phyloP scores from a whole-genome alignment of 163 green algal genomes.

The Chlamydomonas reinhardtii region DNA sequence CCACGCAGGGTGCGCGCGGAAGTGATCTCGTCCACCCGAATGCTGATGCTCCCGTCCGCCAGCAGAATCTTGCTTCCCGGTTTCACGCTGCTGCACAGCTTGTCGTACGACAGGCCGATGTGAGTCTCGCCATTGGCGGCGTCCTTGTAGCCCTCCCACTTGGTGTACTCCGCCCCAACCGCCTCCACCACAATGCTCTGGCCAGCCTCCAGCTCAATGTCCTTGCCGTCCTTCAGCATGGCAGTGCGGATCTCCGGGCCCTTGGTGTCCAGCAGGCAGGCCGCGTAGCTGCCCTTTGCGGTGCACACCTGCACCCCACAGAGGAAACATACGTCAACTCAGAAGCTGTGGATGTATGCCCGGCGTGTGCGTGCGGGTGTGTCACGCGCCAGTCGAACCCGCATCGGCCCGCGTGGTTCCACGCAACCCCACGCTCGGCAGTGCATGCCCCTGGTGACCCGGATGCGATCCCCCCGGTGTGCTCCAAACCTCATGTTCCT shows the following conservation, averaged over 20 bases:
- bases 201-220: conserved; percentile 67
- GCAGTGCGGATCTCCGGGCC: conserved; percentile 81
- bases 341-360: too few relatives aligned
- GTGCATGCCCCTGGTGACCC: too few relatives aligned
- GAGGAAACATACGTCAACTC: too few relatives aligned
- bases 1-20: conserved; percentile 61
- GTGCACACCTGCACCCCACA: conserved; percentile 46
- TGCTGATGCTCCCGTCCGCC: conserved; percentile 70
- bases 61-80: conserved; percentile 69
- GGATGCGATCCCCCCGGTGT: too few relatives aligned
- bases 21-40: conserved; percentile 70
- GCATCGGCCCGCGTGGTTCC: too few relatives aligned
- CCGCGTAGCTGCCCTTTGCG: conserved; percentile 55
- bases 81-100: conserved; percentile 72
- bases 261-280: conserved; percentile 82
- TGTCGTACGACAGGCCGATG: conserved; percentile 76
- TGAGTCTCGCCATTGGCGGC: conserved; percentile 64
- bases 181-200: conserved; percentile 71
- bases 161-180: conserved; percentile 70
- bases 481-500: too few relatives aligned
- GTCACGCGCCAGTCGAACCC: too few relatives aligned
- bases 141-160: conserved; percentile 71
- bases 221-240: conserved; percentile 71
- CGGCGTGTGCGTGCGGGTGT: too few relatives aligned
- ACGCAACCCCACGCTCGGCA: too few relatives aligned